phyloP scores from a whole-genome alignment of 495 filamentous ascomycete species.

The Penicillium angulare region DNA sequence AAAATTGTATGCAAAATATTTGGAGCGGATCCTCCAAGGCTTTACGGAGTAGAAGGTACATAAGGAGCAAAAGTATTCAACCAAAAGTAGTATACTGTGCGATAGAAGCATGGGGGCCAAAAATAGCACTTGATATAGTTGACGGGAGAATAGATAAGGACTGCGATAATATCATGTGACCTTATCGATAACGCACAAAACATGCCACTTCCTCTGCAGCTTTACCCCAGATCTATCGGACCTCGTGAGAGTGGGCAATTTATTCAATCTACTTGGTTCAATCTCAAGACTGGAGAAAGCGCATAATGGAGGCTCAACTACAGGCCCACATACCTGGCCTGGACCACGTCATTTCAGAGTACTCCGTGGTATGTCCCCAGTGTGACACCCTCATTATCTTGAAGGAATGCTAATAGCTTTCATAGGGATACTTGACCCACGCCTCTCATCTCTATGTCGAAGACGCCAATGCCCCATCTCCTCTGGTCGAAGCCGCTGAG shows the following conservation, averaged over 20 bases:
- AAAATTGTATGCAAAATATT: no score
- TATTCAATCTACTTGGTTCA: neutral
- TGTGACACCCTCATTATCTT: neutral
- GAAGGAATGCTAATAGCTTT: conserved; percentile 7
- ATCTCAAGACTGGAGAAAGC: neutral
- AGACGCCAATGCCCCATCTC: conserved; percentile 66
- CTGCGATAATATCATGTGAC: conserved; percentile 17
- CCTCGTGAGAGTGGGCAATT: neutral
- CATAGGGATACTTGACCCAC: conserved; percentile 83
- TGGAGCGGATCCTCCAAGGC: no score
- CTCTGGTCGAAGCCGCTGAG: conserved; percentile 78
- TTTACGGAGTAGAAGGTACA: no score
- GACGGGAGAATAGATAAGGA: neutral
- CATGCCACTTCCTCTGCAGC: conserved; percentile 17
- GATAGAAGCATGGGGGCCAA: no score
- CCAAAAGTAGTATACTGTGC: no score
- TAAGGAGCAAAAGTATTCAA: no score
- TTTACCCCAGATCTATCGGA: conserved; percentile 10
- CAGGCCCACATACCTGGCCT: conserved; percentile 81
- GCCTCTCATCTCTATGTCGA: conserved; percentile 79
- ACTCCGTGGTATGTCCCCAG: conserved; percentile 62
- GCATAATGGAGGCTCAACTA: conserved; percentile 85
- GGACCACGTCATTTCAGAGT: conserved; percentile 87
- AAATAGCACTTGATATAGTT: no score
- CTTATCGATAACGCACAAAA: conserved; percentile 34